Evolutionary conservation across 352 stramenopile species (phyloP).

Genomic region (Elongisporangium prolatum): DNA sequence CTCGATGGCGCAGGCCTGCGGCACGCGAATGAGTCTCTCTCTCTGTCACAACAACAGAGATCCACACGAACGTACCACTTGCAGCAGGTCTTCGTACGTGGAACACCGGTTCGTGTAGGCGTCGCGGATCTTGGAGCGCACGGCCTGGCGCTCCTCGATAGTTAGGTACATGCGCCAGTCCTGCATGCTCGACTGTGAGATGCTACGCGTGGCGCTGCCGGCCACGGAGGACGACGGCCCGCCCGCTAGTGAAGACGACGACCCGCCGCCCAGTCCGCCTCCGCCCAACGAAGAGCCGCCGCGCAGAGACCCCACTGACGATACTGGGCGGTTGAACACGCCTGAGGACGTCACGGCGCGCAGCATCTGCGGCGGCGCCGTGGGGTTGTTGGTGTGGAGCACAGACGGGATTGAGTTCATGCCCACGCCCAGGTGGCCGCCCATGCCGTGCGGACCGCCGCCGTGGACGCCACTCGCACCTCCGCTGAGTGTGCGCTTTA

Average conservation of each 20-base stretch:
- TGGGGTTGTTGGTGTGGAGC: constrained; percentile 59
- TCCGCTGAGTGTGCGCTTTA: constrained; percentile 83
- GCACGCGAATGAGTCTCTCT: not conserved
- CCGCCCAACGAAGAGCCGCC: constrained; percentile 15
- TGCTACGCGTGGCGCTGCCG: constrained; percentile 38
- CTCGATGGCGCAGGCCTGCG: constrained; percentile 82
- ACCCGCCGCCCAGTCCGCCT: constrained; percentile 3
- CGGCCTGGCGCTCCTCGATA: constrained; percentile 86
- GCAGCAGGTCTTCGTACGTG: constrained; percentile 84
- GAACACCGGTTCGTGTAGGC: constrained; percentile 82
- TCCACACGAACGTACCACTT: constrained; percentile 58
- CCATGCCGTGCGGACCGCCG: constrained; percentile 32
- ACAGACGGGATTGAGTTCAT: constrained; percentile 81
- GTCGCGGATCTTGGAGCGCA: constrained; percentile 84
- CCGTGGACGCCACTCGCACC: constrained; percentile 31
- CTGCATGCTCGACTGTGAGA: constrained; percentile 73
- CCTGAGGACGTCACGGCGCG: constrained; percentile 78
- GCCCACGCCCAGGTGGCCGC: constrained; percentile 50
- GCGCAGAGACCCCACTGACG: constrained; percentile 16
- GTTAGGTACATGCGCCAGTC: constrained; percentile 89
- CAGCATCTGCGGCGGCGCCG: constrained; percentile 79
- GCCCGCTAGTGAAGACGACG: constrained; percentile 16
- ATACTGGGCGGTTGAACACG: constrained; percentile 66
- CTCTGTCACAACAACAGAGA: constrained; percentile 1
- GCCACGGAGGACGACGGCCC: constrained; percentile 1